A percentile compares a stretch with the other conserved stretches of the same genome.
Evolutionary conservation across 805 yeast genomes (phyloP).

Genomic region (Komagataella phaffii): DNA sequence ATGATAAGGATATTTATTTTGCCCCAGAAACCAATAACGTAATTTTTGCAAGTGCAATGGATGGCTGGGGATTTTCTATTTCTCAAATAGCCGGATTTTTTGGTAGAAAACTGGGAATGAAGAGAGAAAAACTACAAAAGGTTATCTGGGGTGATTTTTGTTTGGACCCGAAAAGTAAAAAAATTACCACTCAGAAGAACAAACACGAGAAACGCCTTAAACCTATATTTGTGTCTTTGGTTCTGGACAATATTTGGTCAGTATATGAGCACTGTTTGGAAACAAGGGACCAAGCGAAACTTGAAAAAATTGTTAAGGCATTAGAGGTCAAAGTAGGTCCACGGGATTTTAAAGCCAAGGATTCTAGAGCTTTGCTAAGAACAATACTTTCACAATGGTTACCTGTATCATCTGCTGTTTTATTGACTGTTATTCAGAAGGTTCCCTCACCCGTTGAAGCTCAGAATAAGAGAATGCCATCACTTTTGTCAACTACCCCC

Average conservation of each 20-base stretch:
- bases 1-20: slow-evolving; percentile 75
- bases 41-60: slow-evolving; percentile 80
- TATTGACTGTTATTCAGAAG: slow-evolving; percentile 73
- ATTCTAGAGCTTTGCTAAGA: slow-evolving; percentile 46
- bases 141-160: slow-evolving; percentile 95
- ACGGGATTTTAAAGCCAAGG: slow-evolving; percentile 71
- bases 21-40: slow-evolving; percentile 83
- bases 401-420: slow-evolving; percentile 77
- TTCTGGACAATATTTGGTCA: slow-evolving; percentile 86
- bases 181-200: slow-evolving; percentile 55
- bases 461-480: slow-evolving; percentile 59
- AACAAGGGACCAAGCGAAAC: slow-evolving; percentile 53
- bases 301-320: slow-evolving; percentile 64
- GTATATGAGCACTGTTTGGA: slow-evolving; percentile 61
- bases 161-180: slow-evolving; percentile 81
- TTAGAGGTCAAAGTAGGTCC: slow-evolving; percentile 57
- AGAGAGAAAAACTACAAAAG: slow-evolving; percentile 62
- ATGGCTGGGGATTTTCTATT: slow-evolving; percentile 96
- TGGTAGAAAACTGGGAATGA: slow-evolving; percentile 74
- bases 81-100: slow-evolving; percentile 81
- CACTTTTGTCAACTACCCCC: slow-evolving; percentile 48
- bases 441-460: slow-evolving; percentile 76
- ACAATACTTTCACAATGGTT: slow-evolving; percentile 85
- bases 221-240: slow-evolving; percentile 78
- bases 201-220: slow-evolving; percentile 48